These are phyloP conservation scores for Backusella sp. DNA, from an alignment of 192 early-diverging fungal genomes.

Conservation along the genomic window DNA sequence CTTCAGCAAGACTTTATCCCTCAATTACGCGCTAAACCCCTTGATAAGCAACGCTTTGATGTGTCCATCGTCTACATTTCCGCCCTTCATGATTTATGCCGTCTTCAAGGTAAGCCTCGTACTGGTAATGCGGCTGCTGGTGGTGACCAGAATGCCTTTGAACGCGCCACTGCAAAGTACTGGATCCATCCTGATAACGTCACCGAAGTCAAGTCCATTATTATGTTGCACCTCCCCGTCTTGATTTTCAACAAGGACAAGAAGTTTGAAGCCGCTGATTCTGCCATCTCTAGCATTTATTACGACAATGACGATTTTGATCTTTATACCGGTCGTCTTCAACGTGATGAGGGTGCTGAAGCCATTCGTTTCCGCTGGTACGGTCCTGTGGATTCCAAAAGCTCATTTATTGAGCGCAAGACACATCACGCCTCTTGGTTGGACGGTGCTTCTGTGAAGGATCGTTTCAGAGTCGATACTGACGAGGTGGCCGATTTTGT, in stretches of 20 bases:
- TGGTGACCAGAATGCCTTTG: conserved; percentile 57
- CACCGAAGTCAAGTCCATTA: conserved; percentile 41
- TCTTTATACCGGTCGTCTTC: conserved; percentile 38
- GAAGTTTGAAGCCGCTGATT: conserved; percentile 43
- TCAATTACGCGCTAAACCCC: conserved; percentile 76
- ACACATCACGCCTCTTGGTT: conserved; percentile 37
- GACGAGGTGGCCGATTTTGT: conserved; percentile 22
- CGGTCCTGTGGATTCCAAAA: conserved; percentile 27
- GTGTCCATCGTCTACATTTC: conserved; percentile 84
- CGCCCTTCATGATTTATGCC: conserved; percentile 69
- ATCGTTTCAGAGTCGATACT: conserved; percentile 33
- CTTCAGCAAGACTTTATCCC: conserved; percentile 75
- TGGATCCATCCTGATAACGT: conserved; percentile 43
- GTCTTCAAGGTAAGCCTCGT: conserved; percentile 43
- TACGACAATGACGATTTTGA: conserved; percentile 37
- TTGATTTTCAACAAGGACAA: conserved; percentile 48
- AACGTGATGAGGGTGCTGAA: conserved; percentile 39
- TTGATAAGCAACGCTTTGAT: conserved; percentile 89
- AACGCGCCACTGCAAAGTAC: conserved; percentile 70
- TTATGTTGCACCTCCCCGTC: conserved; percentile 37
- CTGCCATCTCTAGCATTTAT: conserved; percentile 38
- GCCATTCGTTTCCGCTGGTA: conserved; percentile 41
- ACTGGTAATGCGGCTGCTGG: conserved; percentile 37
- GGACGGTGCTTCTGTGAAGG: conserved; percentile 37
- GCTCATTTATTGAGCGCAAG: conserved; percentile 37